phyloP scores from a whole-genome alignment of 2,329 filamentous ascomycete species.

The Botrytis hyacinthi region DNA sequence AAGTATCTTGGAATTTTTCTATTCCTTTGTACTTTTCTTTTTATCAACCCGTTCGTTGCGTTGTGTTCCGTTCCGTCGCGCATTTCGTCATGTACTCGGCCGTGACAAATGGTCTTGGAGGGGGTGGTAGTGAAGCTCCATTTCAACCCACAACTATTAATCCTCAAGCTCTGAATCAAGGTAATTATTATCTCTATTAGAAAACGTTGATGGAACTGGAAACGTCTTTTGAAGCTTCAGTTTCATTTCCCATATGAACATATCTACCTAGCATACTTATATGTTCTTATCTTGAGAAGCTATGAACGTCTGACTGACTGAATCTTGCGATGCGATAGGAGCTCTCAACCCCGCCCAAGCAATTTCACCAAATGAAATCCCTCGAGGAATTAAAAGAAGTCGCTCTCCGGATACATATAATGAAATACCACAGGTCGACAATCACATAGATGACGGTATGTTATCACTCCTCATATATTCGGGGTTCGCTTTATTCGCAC shows the following conservation, averaged over 20 bases:
- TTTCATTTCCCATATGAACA: not conserved
- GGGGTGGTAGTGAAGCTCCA: slow-evolving; percentile 18
- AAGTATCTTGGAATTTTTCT: not conserved
- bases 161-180: slow-evolving; percentile 22
- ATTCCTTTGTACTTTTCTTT: not conserved
- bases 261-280: not conserved
- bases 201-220: not conserved
- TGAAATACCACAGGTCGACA: slow-evolving; percentile 52
- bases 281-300: not conserved
- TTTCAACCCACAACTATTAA: slow-evolving; percentile 22
- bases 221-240: not conserved
- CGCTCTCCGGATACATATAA: slow-evolving; percentile 64
- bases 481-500: slow-evolving; percentile 25
- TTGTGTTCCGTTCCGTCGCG: slow-evolving; percentile 14
- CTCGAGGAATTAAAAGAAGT: slow-evolving; percentile 75
- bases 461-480: slow-evolving; percentile 38
- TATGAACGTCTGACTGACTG: slow-evolving; percentile 3
- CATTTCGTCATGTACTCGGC: slow-evolving; percentile 22
- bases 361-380: slow-evolving; percentile 52
- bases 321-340: slow-evolving; percentile 26
- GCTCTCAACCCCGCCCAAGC: slow-evolving; percentile 40
- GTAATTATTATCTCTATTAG: not conserved
- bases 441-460: slow-evolving; percentile 73
- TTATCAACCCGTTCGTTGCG: not conserved
- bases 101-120: slow-evolving; percentile 22